Base-by-base conservation (phyloP, 2,329 filamentous ascomycete genomes). In the Claviceps purpurea region DNA sequence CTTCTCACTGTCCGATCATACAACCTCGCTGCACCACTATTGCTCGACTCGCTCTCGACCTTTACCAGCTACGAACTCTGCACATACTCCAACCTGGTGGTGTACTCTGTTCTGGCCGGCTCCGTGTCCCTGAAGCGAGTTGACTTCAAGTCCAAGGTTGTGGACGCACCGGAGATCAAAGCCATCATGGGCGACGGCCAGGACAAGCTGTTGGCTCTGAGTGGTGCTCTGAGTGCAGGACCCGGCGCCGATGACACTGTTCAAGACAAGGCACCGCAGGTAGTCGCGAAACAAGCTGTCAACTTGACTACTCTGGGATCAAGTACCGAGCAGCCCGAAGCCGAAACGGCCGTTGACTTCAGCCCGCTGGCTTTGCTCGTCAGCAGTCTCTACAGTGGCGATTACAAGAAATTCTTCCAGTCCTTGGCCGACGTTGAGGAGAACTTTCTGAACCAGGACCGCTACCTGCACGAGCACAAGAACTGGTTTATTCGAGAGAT, bases 61-160 rank as follows among this genome's bases (percentile, higher is more conserved):
- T 98, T 98, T 69, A 98, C 93, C 56, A 96, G 89, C 68, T 96
- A 96, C 73, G 93, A 98, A 70, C 82, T 98, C 49, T 98, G 93
- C 82, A 91, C 85, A 59, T 98, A 98, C 75, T 95, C 89, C 54
- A 86, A 82, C 55, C 81, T 98, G 24, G 93, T 98, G 50, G 84
- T 96, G 53, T 98, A 97, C 73, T 89, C 93, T 1, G 91, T 97
- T 22, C 82, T 98, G 38, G 89, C 93, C 39, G 93, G 93, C 54
- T 94, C 90, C 6, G 85, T 97, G 24, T 93, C 91, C 46, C 79
- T 98, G 52, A 95, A 96, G 75, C 86, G 93, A 48, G 89, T 96
- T 38, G 93, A 98, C 69, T 98, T 98, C 79, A 98, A 98, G 77
- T 87, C 87, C 58, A 97, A 97, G 75, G 93, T 98, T 26, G 91